Percentiles rank a stretch among this genome's conserved stretches.
Conservation (phyloP, 257 asterid species). For the Dorcoceras hygrometricum region DNA sequence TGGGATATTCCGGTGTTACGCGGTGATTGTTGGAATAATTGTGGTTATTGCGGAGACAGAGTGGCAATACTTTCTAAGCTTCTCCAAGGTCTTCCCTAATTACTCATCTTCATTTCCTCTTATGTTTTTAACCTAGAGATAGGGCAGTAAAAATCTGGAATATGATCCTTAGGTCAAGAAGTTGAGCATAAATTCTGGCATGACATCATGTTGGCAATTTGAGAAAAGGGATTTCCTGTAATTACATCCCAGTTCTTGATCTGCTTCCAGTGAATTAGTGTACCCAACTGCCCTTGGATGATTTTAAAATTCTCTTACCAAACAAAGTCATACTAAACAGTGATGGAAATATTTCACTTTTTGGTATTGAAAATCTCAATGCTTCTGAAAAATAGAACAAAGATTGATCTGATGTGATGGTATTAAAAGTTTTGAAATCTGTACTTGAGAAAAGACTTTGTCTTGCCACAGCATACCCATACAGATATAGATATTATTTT, state of each 20-base stretch:
- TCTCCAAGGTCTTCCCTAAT: constrained; percentile 54
- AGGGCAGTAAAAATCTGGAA: neutral
- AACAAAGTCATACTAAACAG: no score
- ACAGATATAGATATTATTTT: constrained; percentile 4
- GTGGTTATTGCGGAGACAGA: constrained; percentile 92
- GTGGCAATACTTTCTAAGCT: constrained; percentile 67
- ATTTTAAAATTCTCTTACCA: neutral
- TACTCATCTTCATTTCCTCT: neutral
- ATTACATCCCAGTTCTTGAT: neutral
- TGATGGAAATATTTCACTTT: constrained; percentile 10
- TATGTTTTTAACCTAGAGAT: neutral
- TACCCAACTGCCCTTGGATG: neutral
- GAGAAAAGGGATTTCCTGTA: neutral
- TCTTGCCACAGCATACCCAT: neutral
- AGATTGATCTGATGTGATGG: constrained; percentile 8
- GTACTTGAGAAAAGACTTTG: neutral
- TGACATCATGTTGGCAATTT: neutral
- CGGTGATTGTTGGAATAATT: constrained; percentile 63
- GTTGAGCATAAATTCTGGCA: neutral
- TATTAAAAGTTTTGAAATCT: neutral
- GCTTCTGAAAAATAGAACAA: constrained; percentile 12
- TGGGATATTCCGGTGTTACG: constrained; percentile 95
- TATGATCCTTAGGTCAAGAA: neutral
- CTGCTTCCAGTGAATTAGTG: neutral
- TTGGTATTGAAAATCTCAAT: neutral